A percentile compares a stretch with the other conserved stretches of the same genome.
Evolutionary conservation across 2,329 filamentous ascomycete genomes (phyloP).

Genomic region (Sclerotinia borealis): DNA sequence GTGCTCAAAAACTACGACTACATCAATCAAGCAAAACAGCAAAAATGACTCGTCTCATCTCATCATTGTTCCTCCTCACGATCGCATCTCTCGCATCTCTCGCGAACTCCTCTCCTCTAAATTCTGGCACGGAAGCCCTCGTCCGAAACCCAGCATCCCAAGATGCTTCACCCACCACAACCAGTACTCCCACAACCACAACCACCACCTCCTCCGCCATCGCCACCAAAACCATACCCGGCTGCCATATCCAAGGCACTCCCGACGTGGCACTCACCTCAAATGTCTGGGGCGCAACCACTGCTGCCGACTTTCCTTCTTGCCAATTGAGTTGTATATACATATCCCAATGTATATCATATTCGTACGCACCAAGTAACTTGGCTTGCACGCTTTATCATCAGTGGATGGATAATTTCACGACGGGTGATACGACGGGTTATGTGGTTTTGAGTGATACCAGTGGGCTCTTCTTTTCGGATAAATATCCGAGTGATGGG

Average conservation of each 20-base stretch:
- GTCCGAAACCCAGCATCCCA: background rate
- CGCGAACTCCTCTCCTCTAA: background rate
- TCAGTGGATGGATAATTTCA: background rate
- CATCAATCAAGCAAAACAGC: background rate
- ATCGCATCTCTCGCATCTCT: background rate
- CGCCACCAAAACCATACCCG: background rate
- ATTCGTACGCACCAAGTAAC: background rate
- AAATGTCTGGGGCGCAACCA: background rate
- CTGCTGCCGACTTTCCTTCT: background rate
- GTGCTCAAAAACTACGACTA: background rate
- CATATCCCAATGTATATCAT: background rate
- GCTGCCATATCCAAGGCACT: constrained; percentile 5
- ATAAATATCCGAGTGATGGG: constrained; percentile 11
- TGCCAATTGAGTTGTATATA: background rate
- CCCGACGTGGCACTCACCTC: background rate
- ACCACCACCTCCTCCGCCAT: background rate
- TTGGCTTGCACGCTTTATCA: background rate
- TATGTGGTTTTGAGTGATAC: background rate
- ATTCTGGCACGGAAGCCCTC: background rate
- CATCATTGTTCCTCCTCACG: background rate
- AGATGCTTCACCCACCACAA: background rate
- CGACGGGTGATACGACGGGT: background rate
- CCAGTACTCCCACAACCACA: background rate
- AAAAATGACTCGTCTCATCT: background rate
- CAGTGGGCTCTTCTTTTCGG: constrained; percentile 1